Conservation (phyloP, 148 eudicot species). For the Cornus suecica region DNA sequence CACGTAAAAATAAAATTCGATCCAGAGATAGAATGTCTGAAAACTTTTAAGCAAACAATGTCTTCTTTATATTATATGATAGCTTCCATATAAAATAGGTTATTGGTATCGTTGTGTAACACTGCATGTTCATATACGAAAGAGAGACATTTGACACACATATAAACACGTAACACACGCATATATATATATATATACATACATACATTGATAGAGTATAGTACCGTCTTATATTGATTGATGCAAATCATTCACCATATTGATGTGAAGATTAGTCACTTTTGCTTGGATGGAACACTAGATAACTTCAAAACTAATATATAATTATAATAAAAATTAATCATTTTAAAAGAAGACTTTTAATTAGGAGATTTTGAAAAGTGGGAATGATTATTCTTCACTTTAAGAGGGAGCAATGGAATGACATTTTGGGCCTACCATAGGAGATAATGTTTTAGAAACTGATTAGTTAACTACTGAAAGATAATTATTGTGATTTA, state of each 20-base stretch:
- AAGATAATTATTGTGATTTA: not conserved
- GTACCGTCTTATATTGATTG: slow-evolving; percentile 18
- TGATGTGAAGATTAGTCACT: slow-evolving; percentile 44
- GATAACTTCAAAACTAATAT: slow-evolving; percentile 24
- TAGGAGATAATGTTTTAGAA: slow-evolving; percentile 4
- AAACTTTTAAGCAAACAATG: not conserved
- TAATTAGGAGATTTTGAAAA: slow-evolving; percentile 4
- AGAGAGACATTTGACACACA: no score
- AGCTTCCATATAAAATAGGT: not conserved
- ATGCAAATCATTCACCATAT: slow-evolving; percentile 24
- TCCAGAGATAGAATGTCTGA: not conserved
- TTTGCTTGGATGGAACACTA: slow-evolving; percentile 55
- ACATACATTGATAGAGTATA: not conserved
- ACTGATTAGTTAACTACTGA: not conserved
- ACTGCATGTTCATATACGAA: not conserved
- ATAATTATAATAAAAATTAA: not conserved
- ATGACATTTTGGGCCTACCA: slow-evolving; percentile 15
- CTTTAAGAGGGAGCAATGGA: slow-evolving; percentile 66
- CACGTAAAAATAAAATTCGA: no score
- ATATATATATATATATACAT: not conserved
- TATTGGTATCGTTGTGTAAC: not conserved
- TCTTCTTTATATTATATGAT: not conserved
- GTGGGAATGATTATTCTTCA: slow-evolving; percentile 38
- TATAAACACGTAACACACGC: not conserved
- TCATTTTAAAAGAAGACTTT: slow-evolving; percentile 21